A percentile compares a stretch with the other conserved stretches of the same genome.
These are phyloP conservation scores for Penicillium janthinellum DNA, from an alignment of 2,329 filamentous ascomycete species.

Conservation along the genomic window DNA sequence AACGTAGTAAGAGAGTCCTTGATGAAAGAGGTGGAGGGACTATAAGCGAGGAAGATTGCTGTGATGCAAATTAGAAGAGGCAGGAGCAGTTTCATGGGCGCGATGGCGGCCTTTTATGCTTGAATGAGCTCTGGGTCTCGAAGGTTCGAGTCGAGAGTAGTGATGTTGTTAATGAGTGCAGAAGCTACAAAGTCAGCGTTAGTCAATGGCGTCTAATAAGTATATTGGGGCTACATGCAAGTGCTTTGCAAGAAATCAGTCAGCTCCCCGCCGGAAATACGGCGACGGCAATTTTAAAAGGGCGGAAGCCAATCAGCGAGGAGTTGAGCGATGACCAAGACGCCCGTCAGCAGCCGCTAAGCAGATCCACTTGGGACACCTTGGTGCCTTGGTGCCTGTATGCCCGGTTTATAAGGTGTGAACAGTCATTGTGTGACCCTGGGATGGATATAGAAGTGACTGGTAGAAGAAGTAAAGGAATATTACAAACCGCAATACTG, in stretches of 20 bases:
- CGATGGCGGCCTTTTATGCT: conserved; percentile 35
- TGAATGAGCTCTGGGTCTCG: background rate
- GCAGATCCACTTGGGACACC: background rate
- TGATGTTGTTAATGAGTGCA: conserved; percentile 2
- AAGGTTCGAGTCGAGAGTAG: conserved; percentile 28
- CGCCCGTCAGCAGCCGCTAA: conserved; percentile 30
- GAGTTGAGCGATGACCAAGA: conserved; percentile 29
- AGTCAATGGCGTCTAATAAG: conserved; percentile 29
- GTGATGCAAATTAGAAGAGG: conserved; percentile 42
- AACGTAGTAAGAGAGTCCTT: conserved; percentile 22
- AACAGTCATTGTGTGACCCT: background rate
- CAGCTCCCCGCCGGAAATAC: conserved; percentile 11
- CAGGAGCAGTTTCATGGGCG: conserved; percentile 40
- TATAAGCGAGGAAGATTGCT: conserved; percentile 35
- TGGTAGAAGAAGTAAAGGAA: no score
- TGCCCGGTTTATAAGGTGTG: background rate
- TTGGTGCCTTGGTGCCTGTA: background rate
- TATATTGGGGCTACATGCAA: background rate
- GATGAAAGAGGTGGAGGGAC: conserved; percentile 16
- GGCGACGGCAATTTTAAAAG: background rate
- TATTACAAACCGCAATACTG: no score
- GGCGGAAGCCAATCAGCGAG: background rate
- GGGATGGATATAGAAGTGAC: background rate
- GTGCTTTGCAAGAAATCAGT: conserved; percentile 32
- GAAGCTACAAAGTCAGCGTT: conserved; percentile 26